Percentiles rank a stretch among this genome's conserved stretches.
phyloP scores from a whole-genome alignment of 2,329 filamentous ascomycete species.

The Gaeumannomyces tritici region DNA sequence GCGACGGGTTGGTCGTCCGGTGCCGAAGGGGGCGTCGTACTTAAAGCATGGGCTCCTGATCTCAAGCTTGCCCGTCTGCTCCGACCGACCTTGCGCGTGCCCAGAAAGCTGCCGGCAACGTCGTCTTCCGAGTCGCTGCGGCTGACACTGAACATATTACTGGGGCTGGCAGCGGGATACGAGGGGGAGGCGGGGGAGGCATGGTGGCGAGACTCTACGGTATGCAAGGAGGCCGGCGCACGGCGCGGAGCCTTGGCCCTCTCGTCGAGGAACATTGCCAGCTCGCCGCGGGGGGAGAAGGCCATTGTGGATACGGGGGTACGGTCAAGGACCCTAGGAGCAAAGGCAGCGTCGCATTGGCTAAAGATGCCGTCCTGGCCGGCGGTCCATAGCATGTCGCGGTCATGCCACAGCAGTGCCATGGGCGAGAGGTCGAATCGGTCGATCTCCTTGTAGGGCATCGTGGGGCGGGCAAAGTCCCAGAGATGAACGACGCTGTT shows the following conservation, averaged over 20 bases:
- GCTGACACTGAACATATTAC: constrained; percentile 42
- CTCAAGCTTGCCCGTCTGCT: constrained; percentile 33
- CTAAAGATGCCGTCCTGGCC: constrained; percentile 52
- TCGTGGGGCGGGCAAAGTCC: constrained; percentile 57
- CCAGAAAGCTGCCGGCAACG: constrained; percentile 49
- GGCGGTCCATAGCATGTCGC: constrained; percentile 57
- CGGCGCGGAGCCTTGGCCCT: constrained; percentile 34
- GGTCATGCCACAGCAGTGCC: constrained; percentile 52
- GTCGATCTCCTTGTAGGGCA: constrained; percentile 58
- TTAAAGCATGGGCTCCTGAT: constrained; percentile 29
- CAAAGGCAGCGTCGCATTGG: constrained; percentile 57
- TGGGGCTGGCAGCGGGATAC: constrained; percentile 31
- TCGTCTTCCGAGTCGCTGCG: constrained; percentile 59
- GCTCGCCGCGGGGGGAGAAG: constrained; percentile 50
- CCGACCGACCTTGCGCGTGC: constrained; percentile 27
- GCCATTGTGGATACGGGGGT: constrained; percentile 51
- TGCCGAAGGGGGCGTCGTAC: constrained; percentile 43
- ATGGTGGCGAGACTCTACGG: background rate
- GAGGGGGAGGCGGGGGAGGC: constrained; percentile 20
- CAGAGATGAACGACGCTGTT: constrained; percentile 54
- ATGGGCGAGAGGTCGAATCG: constrained; percentile 48
- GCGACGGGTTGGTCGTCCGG: constrained; percentile 33
- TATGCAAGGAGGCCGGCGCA: constrained; percentile 15
- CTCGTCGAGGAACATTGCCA: constrained; percentile 53
- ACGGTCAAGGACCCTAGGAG: constrained; percentile 52